Conservation (phyloP, 2,329 filamentous ascomycete genomes). For the Fusarium pseudograminearum region DNA sequence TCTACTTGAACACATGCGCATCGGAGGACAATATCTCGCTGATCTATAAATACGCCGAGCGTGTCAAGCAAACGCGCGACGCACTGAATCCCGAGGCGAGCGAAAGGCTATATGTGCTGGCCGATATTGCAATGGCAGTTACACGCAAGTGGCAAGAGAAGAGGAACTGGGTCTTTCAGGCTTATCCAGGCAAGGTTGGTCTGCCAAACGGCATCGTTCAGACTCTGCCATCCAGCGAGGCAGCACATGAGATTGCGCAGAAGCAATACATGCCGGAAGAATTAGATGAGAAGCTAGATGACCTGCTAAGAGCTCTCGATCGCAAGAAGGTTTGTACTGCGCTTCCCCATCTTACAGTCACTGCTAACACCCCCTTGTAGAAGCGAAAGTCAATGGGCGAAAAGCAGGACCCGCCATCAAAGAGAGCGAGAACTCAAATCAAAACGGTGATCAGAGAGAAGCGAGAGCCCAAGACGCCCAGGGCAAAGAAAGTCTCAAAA, state of each 20-base stretch:
- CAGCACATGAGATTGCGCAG: conserved; percentile 86
- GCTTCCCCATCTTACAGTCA: not conserved
- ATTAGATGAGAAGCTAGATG: conserved; percentile 80
- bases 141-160: conserved; percentile 89
- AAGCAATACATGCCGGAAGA: conserved; percentile 86
- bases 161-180: conserved; percentile 86
- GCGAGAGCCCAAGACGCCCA: conserved; percentile 51
- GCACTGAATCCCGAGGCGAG: conserved; percentile 75
- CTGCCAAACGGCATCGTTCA: conserved; percentile 84
- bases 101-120: conserved; percentile 85
- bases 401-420: conserved; percentile 58
- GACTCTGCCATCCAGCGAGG: conserved; percentile 78
- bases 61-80: conserved; percentile 90
- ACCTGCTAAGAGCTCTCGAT: conserved; percentile 72
- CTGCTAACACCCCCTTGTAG: conserved; percentile 54
- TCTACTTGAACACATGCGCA: conserved; percentile 85
- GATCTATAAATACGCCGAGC: conserved; percentile 91
- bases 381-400: conserved; percentile 70
- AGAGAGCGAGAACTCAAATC: conserved; percentile 54
- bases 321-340: conserved; percentile 72
- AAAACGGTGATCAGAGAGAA: conserved; percentile 55
- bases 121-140: conserved; percentile 85
- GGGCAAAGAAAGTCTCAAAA: conserved; percentile 53
- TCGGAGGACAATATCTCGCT: conserved; percentile 88
- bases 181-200: conserved; percentile 83